Evolutionary conservation across 1,284 basidiomycete species (phyloP).

Genomic region (Trichosporon faecale): DNA sequence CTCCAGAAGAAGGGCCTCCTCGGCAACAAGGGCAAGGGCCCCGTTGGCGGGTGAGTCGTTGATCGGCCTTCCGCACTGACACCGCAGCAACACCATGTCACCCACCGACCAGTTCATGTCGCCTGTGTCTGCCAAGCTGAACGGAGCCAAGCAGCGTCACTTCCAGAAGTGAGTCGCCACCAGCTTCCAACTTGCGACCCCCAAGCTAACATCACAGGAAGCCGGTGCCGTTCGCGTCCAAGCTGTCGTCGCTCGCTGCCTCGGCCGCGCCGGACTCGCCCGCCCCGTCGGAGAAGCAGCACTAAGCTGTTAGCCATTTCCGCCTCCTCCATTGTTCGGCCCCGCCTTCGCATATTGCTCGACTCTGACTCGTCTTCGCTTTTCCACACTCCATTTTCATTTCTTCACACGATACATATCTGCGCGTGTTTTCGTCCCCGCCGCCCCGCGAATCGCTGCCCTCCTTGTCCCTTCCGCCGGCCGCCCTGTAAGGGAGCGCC

Average conservation of each 20-base stretch:
- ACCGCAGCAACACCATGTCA: slow-evolving; percentile 62
- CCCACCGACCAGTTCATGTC: slow-evolving; percentile 91
- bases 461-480: not conserved
- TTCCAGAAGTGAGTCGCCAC: slow-evolving; percentile 69
- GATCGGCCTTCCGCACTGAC: not conserved
- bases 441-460: not conserved
- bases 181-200: not conserved
- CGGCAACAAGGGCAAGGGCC: slow-evolving; percentile 22
- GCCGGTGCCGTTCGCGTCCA: slow-evolving; percentile 39
- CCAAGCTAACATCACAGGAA: slow-evolving; percentile 31
- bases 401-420: not conserved
- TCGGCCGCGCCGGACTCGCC: slow-evolving; percentile 16
- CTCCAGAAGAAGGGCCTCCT: slow-evolving; percentile 50
- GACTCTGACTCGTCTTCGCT: not conserved
- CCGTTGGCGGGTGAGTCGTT: slow-evolving; percentile 29
- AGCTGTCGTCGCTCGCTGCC: slow-evolving; percentile 43
- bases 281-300: slow-evolving; percentile 21
- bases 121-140: slow-evolving; percentile 82
- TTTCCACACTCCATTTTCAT: not conserved
- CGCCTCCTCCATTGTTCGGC: not conserved
- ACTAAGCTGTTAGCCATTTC: not conserved
- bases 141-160: slow-evolving; percentile 81
- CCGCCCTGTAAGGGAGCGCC: not conserved
- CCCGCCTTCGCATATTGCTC: not conserved
- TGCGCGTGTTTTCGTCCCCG: not conserved